Conservation (phyloP, 139 green algal species). For the Chlamydomonas eustigma region DNA sequence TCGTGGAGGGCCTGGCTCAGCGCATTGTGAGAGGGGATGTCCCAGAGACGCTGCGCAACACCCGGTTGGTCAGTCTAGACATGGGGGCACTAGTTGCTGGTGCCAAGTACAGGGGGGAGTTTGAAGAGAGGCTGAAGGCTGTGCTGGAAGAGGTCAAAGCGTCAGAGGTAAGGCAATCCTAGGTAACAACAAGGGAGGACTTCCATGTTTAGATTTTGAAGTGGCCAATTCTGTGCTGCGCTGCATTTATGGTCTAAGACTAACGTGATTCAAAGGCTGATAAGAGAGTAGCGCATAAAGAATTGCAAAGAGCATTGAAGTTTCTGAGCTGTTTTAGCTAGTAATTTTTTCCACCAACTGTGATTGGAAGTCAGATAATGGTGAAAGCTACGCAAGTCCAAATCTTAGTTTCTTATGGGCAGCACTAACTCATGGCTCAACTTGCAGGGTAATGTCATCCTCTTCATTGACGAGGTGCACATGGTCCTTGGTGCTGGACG, state of each 20-base stretch:
- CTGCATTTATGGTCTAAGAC: no score
- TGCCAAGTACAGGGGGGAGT: slow-evolving; percentile 72
- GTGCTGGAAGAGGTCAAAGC: slow-evolving; percentile 74
- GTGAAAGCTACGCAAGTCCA: no score
- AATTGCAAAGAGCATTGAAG: no score
- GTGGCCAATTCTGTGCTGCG: no score
- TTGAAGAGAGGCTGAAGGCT: slow-evolving; percentile 88
- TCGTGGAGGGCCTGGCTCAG: slow-evolving; percentile 89
- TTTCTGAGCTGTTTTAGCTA: no score
- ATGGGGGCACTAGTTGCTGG: slow-evolving; percentile 89
- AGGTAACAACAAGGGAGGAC: background rate
- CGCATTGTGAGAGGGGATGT: slow-evolving; percentile 81
- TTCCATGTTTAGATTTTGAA: background rate
- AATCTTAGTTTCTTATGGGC: no score
- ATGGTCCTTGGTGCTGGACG: slow-evolving; percentile 67
- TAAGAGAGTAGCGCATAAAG: no score
- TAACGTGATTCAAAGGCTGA: no score
- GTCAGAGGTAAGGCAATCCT: background rate
- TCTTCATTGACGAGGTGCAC: slow-evolving; percentile 72
- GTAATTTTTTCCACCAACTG: no score
- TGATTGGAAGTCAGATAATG: no score
- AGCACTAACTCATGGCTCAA: no score
- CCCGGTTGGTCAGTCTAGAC: slow-evolving; percentile 80
- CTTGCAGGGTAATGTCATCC: background rate
- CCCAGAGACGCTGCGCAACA: slow-evolving; percentile 62